phyloP scores from a whole-genome alignment of 805 yeast genomes.

The Danielia oregonensis region DNA sequence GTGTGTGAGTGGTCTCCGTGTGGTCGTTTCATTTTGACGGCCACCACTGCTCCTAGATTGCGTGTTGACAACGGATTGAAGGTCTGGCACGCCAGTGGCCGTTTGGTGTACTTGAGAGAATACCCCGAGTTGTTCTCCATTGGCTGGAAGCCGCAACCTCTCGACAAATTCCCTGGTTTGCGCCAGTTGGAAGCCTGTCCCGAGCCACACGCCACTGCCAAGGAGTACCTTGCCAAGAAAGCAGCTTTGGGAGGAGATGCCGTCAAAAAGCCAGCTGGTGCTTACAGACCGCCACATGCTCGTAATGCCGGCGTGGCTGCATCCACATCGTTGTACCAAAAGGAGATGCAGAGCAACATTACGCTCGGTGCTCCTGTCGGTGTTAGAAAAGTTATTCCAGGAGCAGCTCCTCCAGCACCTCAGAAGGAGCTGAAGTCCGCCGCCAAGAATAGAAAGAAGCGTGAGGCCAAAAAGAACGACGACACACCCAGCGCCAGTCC shows the following conservation, averaged over 20 bases:
- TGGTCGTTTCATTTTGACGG: slow-evolving; percentile 88
- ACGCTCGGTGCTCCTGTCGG: slow-evolving; percentile 14
- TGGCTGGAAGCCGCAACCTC: slow-evolving; percentile 75
- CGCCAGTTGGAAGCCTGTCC: slow-evolving; percentile 53
- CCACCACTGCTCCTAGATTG: slow-evolving; percentile 94
- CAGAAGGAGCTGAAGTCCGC: slow-evolving; percentile 58
- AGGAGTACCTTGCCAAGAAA: slow-evolving; percentile 47
- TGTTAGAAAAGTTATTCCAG: slow-evolving; percentile 47
- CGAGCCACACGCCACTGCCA: slow-evolving; percentile 67
- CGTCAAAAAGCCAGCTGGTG: slow-evolving; percentile 69
- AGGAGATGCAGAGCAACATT: slow-evolving; percentile 39
- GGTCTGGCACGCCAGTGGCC: slow-evolving; percentile 90
- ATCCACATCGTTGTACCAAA: slow-evolving; percentile 54
- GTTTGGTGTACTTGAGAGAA: slow-evolving; percentile 71
- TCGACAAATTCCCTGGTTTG: slow-evolving; percentile 52
- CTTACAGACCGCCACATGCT: slow-evolving; percentile 97
- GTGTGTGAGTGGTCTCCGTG: slow-evolving; percentile 98
- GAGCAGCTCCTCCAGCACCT: slow-evolving; percentile 42
- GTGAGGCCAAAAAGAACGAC: slow-evolving; percentile 51
- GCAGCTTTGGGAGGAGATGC: slow-evolving; percentile 30
- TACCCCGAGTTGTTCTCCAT: slow-evolving; percentile 77
- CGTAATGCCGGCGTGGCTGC: slow-evolving; percentile 41
- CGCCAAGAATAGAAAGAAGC: slow-evolving; percentile 71
- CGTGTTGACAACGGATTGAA: slow-evolving; percentile 95
- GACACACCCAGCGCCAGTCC: slow-evolving; percentile 2